Evolutionary conservation across 768 basidiomycete genomes (phyloP).

Genomic region (Agaricus sinodeliciosus): DNA sequence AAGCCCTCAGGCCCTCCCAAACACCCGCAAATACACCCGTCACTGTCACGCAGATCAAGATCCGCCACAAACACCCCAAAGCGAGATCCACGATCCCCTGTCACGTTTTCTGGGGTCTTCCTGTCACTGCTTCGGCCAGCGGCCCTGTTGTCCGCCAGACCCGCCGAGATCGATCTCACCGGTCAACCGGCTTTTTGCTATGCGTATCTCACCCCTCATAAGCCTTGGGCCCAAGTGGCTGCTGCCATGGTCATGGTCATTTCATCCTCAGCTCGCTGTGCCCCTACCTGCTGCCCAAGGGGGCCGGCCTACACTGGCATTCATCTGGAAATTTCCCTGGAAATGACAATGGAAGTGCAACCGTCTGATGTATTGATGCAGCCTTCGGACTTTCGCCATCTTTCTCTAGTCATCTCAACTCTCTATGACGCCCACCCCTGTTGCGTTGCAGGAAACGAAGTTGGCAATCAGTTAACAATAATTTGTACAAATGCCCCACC

Average conservation of each 20-base stretch:
- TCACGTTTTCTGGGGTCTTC: slow-evolving; percentile 4
- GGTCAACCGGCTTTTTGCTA: not conserved
- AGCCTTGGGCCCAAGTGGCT: too few relatives aligned
- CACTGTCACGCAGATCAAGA: slow-evolving; percentile 7
- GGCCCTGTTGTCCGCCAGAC: slow-evolving; percentile 3
- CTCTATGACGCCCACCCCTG: not conserved
- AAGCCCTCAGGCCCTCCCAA: not conserved
- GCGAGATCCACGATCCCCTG: slow-evolving; percentile 8
- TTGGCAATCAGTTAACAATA: too few relatives aligned
- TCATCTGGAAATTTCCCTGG: too few relatives aligned
- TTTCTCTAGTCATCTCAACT: not conserved
- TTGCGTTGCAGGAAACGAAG: not conserved
- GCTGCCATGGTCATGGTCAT: too few relatives aligned
- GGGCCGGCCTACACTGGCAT: too few relatives aligned
- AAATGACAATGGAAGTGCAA: too few relatives aligned
- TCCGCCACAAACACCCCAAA: not conserved
- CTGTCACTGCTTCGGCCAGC: slow-evolving; percentile 4
- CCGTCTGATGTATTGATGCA: too few relatives aligned
- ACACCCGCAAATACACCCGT: not conserved
- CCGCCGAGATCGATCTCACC: slow-evolving; percentile 10
- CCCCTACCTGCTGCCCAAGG: too few relatives aligned
- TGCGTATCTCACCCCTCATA: not conserved
- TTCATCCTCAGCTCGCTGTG: too few relatives aligned
- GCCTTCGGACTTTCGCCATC: not conserved
- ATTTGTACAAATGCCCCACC: too few relatives aligned